Conservation (phyloP, 129 eudicot species). For the Pittosporum tobira region DNA sequence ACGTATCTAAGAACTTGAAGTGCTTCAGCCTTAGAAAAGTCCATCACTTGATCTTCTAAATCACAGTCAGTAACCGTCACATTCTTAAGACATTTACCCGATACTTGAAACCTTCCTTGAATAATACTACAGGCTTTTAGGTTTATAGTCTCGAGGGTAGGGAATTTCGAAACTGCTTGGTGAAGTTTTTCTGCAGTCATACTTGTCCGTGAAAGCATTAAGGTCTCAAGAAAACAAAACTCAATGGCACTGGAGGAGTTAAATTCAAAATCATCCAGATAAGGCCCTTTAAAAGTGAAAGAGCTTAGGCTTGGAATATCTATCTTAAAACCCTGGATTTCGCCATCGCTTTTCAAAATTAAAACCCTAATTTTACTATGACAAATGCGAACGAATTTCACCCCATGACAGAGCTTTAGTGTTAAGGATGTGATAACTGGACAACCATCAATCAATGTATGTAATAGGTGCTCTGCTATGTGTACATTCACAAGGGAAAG, state of each 20-base stretch:
- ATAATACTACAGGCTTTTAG: background rate
- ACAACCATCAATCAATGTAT: background rate
- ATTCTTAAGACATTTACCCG: background rate
- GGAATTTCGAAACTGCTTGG: background rate
- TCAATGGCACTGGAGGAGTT: background rate
- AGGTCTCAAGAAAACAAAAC: background rate
- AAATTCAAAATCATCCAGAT: background rate
- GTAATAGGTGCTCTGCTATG: background rate
- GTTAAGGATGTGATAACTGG: background rate
- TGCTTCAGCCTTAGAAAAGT: background rate
- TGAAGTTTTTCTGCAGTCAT: background rate
- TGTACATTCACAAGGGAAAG: background rate
- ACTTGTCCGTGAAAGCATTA: background rate
- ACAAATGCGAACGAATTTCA: background rate
- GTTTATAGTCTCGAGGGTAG: background rate
- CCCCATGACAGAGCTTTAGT: background rate
- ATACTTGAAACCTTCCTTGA: background rate
- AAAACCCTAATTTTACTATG: background rate
- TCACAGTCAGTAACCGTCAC: background rate
- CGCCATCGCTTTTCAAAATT: background rate
- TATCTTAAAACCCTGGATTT: background rate
- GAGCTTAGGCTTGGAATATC: background rate
- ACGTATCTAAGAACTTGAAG: background rate
- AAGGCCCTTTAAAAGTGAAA: slow-evolving; percentile 1
- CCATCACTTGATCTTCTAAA: background rate